phyloP scores from a whole-genome alignment of 345 rosid species.

The Pistacia integerrima region DNA sequence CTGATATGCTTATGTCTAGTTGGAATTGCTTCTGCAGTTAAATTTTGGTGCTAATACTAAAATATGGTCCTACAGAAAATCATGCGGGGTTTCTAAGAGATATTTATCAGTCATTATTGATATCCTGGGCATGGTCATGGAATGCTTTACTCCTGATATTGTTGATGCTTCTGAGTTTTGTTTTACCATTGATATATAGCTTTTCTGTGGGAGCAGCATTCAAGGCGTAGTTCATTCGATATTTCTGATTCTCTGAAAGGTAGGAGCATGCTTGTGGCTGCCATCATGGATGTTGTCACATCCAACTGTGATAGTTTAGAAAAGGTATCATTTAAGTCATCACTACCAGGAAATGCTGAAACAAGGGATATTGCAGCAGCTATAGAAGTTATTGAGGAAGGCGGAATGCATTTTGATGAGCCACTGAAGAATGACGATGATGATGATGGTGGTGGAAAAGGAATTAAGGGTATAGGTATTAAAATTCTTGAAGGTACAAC shows the following conservation, averaged over 20 bases:
- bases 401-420: conserved; percentile 78
- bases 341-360: conserved; percentile 71
- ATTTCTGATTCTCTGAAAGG: conserved; percentile 98
- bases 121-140: not conserved
- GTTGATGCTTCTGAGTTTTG: conserved; percentile 42
- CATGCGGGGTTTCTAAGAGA: not conserved
- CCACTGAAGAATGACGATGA: conserved; percentile 55
- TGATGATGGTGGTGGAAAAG: conserved; percentile 68
- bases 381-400: conserved; percentile 93
- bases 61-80: not conserved
- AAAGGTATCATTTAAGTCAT: conserved; percentile 55
- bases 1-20: not conserved
- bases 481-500: conserved; percentile 95
- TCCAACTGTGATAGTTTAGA: conserved; percentile 72
- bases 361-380: conserved; percentile 89
- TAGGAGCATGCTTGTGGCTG: conserved; percentile 99
- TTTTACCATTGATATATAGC: conserved; percentile 71
- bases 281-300: conserved; percentile 96
- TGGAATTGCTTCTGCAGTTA: not conserved
- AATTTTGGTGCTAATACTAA: not conserved
- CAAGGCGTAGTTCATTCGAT: conserved; percentile 96
- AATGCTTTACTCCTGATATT: conserved; percentile 16
- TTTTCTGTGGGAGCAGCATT: conserved; percentile 96
- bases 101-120: not conserved
- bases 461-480: conserved; percentile 87